phyloP scores from a whole-genome alignment of 2,329 filamentous ascomycete species.

The Pseudodiploospora longispora region DNA sequence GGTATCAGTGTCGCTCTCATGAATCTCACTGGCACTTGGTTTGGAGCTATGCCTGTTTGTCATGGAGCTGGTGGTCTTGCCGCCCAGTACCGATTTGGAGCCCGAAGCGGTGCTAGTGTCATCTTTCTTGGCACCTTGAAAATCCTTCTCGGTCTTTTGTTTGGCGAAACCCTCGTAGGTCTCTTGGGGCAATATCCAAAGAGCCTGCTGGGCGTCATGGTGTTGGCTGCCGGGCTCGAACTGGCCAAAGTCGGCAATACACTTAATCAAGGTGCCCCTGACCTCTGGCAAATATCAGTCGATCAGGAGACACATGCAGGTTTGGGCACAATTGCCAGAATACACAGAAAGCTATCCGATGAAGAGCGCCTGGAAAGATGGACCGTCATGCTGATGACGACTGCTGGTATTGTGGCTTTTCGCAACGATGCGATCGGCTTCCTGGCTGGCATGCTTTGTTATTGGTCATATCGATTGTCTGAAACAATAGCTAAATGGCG shows the following conservation, averaged over 20 bases:
- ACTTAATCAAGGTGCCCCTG: conserved; percentile 62
- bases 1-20: conserved; percentile 75
- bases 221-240: conserved; percentile 82
- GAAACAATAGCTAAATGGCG: conserved; percentile 35
- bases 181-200: conserved; percentile 67
- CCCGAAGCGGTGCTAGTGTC: conserved; percentile 76
- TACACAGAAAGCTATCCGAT: conserved; percentile 49
- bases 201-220: conserved; percentile 75
- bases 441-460: conserved; percentile 69
- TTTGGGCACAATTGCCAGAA: conserved; percentile 25
- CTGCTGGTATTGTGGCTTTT: conserved; percentile 74
- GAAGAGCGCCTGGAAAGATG: conserved; percentile 67
- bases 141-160: conserved; percentile 64
- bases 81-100: conserved; percentile 85
- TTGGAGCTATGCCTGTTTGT: conserved; percentile 91
- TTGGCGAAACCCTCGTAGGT: conserved; percentile 64
- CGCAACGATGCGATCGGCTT: conserved; percentile 89
- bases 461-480: conserved; percentile 54
- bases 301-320: conserved; percentile 29
- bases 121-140: conserved; percentile 73
- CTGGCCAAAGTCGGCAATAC: conserved; percentile 77
- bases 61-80: conserved; percentile 88
- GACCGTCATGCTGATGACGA: conserved; percentile 85
- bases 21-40: conserved; percentile 83
- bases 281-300: conserved; percentile 49